Evolutionary conservation across 2,329 filamentous ascomycete species (phyloP).

Genomic region (Chaetomium globosum): DNA sequence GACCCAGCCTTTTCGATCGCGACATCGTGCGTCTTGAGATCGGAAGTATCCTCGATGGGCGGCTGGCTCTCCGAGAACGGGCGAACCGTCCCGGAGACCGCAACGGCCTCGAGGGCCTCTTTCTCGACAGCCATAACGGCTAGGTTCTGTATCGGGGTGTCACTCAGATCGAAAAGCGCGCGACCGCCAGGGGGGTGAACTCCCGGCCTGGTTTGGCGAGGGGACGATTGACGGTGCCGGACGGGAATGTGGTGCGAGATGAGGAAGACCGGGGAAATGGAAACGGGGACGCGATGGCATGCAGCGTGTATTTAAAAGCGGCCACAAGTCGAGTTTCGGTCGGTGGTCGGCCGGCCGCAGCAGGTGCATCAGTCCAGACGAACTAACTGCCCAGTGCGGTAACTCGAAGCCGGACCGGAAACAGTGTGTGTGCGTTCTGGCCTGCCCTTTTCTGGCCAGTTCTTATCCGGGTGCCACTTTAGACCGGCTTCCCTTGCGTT

Average conservation of each 20-base stretch:
- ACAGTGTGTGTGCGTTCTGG: slow-evolving; percentile 28
- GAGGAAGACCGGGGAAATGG: not conserved
- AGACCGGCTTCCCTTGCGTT: slow-evolving; percentile 16
- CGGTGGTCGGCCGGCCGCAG: not conserved
- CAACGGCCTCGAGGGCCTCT: slow-evolving; percentile 26
- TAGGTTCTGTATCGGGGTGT: slow-evolving; percentile 1
- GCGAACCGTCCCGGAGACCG: slow-evolving; percentile 30
- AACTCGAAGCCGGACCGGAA: slow-evolving; percentile 23
- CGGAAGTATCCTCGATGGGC: slow-evolving; percentile 30
- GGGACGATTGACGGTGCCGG: not conserved
- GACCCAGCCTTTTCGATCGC: slow-evolving; percentile 40
- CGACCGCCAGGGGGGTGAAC: slow-evolving; percentile 13
- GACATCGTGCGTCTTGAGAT: slow-evolving; percentile 32
- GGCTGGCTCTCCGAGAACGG: slow-evolving; percentile 37
- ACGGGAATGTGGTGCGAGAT: not conserved
- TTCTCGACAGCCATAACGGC: slow-evolving; percentile 35
- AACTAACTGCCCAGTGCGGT: slow-evolving; percentile 14
- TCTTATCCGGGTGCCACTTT: slow-evolving; percentile 23
- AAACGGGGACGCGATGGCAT: slow-evolving; percentile 2
- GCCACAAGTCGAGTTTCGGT: not conserved
- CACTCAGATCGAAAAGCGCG: not conserved
- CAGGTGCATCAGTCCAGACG: not conserved
- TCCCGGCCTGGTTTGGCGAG: slow-evolving; percentile 16
- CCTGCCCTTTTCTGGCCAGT: slow-evolving; percentile 4
- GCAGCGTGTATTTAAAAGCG: slow-evolving; percentile 21